These are phyloP conservation scores for Lepraria neglecta DNA, from an alignment of 495 filamentous ascomycete genomes.

Conservation along the genomic window DNA sequence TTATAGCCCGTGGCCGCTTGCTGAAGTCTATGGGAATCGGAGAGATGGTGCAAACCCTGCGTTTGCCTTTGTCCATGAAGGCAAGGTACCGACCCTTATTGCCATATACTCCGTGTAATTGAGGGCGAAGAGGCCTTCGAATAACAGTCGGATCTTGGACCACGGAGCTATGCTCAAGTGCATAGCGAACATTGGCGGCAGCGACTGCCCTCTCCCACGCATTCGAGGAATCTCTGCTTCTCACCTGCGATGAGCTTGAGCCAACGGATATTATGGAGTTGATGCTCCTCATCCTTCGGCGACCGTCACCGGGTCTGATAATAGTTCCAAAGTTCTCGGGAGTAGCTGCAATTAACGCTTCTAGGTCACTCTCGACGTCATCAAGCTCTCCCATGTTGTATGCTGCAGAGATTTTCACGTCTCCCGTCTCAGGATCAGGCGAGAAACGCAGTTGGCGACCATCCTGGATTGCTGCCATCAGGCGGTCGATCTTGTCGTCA, in stretches of 20 bases:
- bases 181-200: background rate
- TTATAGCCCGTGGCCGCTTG: background rate
- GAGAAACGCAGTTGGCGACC: constrained; percentile 13
- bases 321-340: constrained; percentile 2
- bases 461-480: background rate
- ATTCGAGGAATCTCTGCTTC: background rate
- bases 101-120: background rate
- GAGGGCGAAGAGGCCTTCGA: background rate
- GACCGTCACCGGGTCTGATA: background rate
- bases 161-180: background rate
- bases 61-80: background rate
- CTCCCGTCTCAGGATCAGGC: constrained; percentile 4
- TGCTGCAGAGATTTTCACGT: constrained; percentile 1
- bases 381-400: background rate
- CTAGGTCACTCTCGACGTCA: background rate
- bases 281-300: background rate
- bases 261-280: background rate
- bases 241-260: background rate
- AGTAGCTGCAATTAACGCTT: background rate
- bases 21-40: constrained; percentile 11
- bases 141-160: background rate
- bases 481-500: constrained; percentile 2
- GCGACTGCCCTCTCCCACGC: background rate
- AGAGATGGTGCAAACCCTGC: background rate
- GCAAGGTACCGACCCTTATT: background rate